Base-by-base conservation (phyloP, 2,329 filamentous ascomycete species). In the Arthrobotrys entomopaga region DNA sequence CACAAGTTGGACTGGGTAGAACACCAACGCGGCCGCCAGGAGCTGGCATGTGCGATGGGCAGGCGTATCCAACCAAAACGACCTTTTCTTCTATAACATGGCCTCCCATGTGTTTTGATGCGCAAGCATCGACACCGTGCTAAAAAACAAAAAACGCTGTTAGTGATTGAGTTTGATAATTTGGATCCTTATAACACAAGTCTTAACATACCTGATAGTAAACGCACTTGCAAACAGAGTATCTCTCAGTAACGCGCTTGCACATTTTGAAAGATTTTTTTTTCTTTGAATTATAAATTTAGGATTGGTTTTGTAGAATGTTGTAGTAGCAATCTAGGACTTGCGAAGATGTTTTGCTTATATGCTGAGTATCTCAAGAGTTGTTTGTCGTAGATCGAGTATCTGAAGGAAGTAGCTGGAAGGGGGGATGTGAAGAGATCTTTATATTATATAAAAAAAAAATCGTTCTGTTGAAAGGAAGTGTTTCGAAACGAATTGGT, bases 101-200 rank as follows among this genome's bases (percentile, higher is more conserved):
- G 53, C 90, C 90, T 57, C 87, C 87, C 72, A 90, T 88, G 74
- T 90, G 91, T 80, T 92, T 92, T 40, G 87, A 85, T 56, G 88
- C 85, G 81, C 93, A 97, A 74, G 91, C 90, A 80, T 97, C 93
- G 78, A 97, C 86, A 54, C 91, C 89, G 81, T 97, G 93, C 80
- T 71, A 40, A 53, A 40, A 16, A 58, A 1, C 24, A 53, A 40
- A 16, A 58, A 1, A 5, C 24, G 11, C 22, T 59, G 58, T 71
- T 70, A 64, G 52, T 64, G 20, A 26, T 16, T 59, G 38, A 29
- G 42, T 46, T 49, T 34, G 16, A 46, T 24, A 29, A 53, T 26
- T 59, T 64, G 66, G 66, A 71, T 71, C 66, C 66, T 71, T 46
- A 15, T 46, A 65, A n/a, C 19, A 34, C 5, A 8, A 34, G 26